Conservation (phyloP, 805 yeast species). For the Millerozyma miso region DNA sequence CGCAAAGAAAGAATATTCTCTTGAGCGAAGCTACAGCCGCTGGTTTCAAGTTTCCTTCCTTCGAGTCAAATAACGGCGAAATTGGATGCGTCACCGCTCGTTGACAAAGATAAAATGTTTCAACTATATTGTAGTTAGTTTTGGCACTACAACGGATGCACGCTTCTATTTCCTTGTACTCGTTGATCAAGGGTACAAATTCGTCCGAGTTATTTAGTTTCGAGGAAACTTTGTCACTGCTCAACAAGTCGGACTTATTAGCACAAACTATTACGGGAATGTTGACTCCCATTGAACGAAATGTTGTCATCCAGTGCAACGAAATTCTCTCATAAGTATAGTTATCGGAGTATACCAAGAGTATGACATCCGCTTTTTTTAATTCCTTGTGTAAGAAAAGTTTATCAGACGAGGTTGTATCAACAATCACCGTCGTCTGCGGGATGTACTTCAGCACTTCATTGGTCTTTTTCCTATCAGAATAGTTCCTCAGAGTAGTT, state of each 20-base stretch:
- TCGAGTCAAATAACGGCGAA: slow-evolving; percentile 90
- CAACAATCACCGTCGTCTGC: slow-evolving; percentile 65
- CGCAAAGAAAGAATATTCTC: slow-evolving; percentile 80
- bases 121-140: slow-evolving; percentile 78
- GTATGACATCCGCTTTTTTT: slow-evolving; percentile 81
- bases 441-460: slow-evolving; percentile 31
- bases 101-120: slow-evolving; percentile 89
- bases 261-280: slow-evolving; percentile 89
- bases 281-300: slow-evolving; percentile 90
- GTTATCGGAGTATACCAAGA: slow-evolving; percentile 93
- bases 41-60: slow-evolving; percentile 77
- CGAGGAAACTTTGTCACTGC: slow-evolving; percentile 41
- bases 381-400: slow-evolving; percentile 63
- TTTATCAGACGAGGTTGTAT: slow-evolving; percentile 70
- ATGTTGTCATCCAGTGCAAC: slow-evolving; percentile 90
- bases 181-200: slow-evolving; percentile 78
- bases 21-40: slow-evolving; percentile 70
- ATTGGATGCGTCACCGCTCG: slow-evolving; percentile 90
- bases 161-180: slow-evolving; percentile 90
- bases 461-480: not conserved
- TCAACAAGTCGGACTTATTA: slow-evolving; percentile 60
- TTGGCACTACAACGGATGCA: slow-evolving; percentile 88
- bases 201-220: slow-evolving; percentile 58
- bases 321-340: slow-evolving; percentile 91
- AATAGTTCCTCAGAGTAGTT: not conserved